These are phyloP conservation scores for Candida schatavii DNA, from an alignment of 805 yeast species.

Conservation along the genomic window DNA sequence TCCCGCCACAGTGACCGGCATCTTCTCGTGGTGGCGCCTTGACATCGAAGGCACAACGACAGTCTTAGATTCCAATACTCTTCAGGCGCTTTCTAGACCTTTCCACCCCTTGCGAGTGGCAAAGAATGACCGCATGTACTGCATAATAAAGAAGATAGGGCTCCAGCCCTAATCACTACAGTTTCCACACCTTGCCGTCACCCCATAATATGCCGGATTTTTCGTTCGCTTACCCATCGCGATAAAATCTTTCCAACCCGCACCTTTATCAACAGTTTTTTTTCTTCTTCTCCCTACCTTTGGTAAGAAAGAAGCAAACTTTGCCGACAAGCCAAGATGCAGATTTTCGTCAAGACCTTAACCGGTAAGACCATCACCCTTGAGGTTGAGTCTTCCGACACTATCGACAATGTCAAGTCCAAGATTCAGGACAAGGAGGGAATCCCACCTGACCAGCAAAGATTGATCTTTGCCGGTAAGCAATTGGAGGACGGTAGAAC, in stretches of 20 bases:
- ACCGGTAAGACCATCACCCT: conserved; percentile 99
- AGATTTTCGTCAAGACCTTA: conserved; percentile 98
- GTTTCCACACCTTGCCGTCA: background rate
- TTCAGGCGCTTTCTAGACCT: too few species aligned
- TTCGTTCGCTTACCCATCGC: background rate
- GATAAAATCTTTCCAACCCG: too few species aligned
- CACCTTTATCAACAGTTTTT: too few species aligned
- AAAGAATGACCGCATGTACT: too few species aligned
- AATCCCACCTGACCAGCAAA: conserved; percentile 99
- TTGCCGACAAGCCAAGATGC: conserved; percentile 56
- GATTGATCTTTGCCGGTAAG: conserved; percentile 99
- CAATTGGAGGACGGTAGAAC: conserved; percentile 99
- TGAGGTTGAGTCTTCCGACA: conserved; percentile 98
- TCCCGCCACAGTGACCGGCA: too few species aligned
- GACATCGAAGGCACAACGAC: too few species aligned
- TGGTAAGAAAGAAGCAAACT: conserved; percentile 50
- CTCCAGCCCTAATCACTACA: background rate
- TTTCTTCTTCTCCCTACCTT: conserved; percentile 15
- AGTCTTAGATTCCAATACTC: too few species aligned
- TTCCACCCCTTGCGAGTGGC: too few species aligned
- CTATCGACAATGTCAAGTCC: conserved; percentile 97
- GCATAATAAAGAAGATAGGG: too few species aligned
- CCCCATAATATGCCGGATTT: background rate
- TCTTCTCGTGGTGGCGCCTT: too few species aligned
- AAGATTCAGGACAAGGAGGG: conserved; percentile 99